Conservation (phyloP, 352 stramenopile species). For the Globisporangium viniferum region DNA sequence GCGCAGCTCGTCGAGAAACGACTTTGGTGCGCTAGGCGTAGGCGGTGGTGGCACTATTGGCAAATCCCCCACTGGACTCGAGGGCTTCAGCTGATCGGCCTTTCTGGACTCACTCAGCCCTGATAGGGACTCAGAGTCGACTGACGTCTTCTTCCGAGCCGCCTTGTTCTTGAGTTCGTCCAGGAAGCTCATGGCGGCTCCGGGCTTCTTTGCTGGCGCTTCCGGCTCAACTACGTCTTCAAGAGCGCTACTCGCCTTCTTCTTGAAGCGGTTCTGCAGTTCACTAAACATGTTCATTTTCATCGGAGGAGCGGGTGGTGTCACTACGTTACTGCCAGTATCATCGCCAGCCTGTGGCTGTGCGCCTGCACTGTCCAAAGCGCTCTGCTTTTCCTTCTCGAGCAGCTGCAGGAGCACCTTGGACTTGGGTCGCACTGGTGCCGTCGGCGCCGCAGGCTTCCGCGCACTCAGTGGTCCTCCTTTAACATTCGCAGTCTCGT, state of each 20-base stretch:
- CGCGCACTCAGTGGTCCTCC: not conserved
- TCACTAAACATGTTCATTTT: slow-evolving; percentile 36
- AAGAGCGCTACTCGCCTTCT: not conserved
- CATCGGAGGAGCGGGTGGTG: slow-evolving; percentile 8
- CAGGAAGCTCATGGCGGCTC: slow-evolving; percentile 30
- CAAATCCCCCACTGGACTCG: not conserved
- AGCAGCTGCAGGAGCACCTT: slow-evolving; percentile 47
- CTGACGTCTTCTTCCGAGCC: slow-evolving; percentile 1
- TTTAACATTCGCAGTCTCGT: not conserved
- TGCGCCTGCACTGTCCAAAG: not conserved
- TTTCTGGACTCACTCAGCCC: not conserved
- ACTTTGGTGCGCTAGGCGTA: slow-evolving; percentile 7
- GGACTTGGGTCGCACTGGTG: slow-evolving; percentile 39
- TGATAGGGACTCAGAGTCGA: not conserved
- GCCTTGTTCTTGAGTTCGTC: slow-evolving; percentile 45
- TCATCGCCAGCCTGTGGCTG: not conserved
- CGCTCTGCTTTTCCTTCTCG: slow-evolving; percentile 23
- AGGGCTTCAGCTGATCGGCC: not conserved
- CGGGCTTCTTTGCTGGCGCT: not conserved
- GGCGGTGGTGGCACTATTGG: not conserved
- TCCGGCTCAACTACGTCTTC: not conserved
- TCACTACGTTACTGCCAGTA: not conserved
- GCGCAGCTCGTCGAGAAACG: slow-evolving; percentile 15
- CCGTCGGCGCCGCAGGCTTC: not conserved
- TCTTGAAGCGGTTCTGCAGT: slow-evolving; percentile 33